Evolutionary conservation across 331 rosid genomes (phyloP).

Genomic region (Acacia concinna): DNA sequence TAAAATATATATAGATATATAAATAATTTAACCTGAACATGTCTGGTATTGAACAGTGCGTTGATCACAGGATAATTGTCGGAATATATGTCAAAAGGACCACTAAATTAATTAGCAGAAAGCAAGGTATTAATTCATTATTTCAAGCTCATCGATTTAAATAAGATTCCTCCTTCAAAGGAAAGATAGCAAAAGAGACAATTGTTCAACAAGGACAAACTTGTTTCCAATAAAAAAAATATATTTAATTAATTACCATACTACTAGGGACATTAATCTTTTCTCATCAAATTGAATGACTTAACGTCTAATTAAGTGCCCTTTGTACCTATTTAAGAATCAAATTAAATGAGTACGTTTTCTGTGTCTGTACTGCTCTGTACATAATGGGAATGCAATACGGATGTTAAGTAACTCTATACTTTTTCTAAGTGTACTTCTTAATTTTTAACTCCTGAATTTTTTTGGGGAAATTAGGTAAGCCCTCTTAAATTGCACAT

Average conservation of each 20-base stretch:
- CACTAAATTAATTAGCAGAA: not conserved
- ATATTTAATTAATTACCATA: not conserved
- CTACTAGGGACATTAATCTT: not conserved
- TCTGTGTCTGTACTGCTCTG: not conserved
- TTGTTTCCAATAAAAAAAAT: not conserved
- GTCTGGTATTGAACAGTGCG: not conserved
- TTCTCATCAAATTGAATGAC: not conserved
- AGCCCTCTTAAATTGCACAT: not conserved
- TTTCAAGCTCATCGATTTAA: not conserved
- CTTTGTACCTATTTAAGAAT: not conserved
- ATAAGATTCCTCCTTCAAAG: constrained; percentile 1
- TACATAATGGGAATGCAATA: not conserved
- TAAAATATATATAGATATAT: not conserved
- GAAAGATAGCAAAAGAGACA: not conserved
- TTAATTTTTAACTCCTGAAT: not conserved
- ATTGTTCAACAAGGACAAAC: not conserved
- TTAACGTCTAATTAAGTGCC: not conserved
- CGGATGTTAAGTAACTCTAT: not conserved
- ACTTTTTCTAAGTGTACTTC: not conserved
- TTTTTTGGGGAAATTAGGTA: not conserved
- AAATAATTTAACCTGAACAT: not conserved
- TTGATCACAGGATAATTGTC: not conserved
- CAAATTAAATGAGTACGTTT: not conserved
- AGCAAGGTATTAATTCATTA: not conserved
- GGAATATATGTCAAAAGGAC: not conserved